Evolutionary conservation across 306 rosid species (phyloP), one percentile per base, ranked within the genome.

Genomic region (Quercus berberidifolia): DNA sequence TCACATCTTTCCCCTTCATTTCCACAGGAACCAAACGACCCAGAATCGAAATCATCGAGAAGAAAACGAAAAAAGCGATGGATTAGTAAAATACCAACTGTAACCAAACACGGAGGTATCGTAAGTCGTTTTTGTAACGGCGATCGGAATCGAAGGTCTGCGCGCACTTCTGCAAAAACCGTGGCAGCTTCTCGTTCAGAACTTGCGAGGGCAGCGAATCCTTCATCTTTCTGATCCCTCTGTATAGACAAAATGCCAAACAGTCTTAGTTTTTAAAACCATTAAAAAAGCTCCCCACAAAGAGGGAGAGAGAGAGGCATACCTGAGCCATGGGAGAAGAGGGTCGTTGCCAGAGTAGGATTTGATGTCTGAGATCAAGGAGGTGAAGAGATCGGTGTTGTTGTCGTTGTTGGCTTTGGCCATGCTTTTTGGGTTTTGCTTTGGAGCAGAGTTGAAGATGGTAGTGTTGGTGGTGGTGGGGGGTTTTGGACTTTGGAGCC

Each of bases 311-410:
- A 17, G 71, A 14, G 65, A 6, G n/a, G n/a, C 31, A 23, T 84
- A 95, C 97, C 98, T 87, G 64, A 93, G 92, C 99, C 99, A 95
- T 17, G 99, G 98, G 57, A 92, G 94, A 78, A 95, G 97, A 83
- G 97, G 99, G 79, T 93, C 98, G 79, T 89, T 90, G 31, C 93
- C 99, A 21, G 90, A 76, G 87, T 95, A 93, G 73, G 85, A 23
- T 68, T 88, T 90, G 71, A 91, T 89, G 75, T 93, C 98, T 13
- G 88, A 84, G 76, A 84, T 71, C 56, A 90, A 43, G 78, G 98
- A 83, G n/a, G 92, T 38, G 81, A 88, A 74, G 30, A 95, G 92
- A 76, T 89, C 88, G n/a, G 69, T 82, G 86, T 58, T 74, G 58
- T 81, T 51, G 55, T 58, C 75, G 9, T 21, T 41, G 68, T 76